Base-by-base conservation (phyloP, 352 stramenopile genomes). In the Phytophthora pluvialis region DNA sequence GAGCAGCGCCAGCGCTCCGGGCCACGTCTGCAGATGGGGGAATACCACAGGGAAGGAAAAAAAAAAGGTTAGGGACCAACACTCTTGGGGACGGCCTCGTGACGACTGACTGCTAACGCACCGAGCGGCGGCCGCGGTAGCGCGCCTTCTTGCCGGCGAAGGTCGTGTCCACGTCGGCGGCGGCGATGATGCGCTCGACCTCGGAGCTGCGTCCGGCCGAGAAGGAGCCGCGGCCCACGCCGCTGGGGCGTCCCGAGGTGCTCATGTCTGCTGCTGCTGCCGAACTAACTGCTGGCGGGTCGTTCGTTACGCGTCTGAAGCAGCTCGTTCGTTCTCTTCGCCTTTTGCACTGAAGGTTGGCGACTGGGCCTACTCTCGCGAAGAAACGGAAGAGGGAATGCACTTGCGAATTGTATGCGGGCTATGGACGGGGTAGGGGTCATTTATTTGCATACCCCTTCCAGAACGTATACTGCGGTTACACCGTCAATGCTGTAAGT, bases 141-240 rank as follows among this genome's bases (percentile, higher is more conserved):
- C 79, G 75, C 44, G 71, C 75, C 51, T 91, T 91, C 73, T 91
- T 91, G 69, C 84, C 84, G 10, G 82, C 82, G 62, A 91, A 93
- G 3, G 82, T 91, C 43, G 84, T 90, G 72, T 90, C 84, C 15
- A 93, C 82, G 40, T 93, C 84, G 43, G 84, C 84, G 28, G 84
- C 70, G 6, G 84, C 84, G 68, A 93, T 89, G 68, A 93, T 93
- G 44, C 84, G 84, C 76, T 93, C 84, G 44, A 93, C 82, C 49
- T 93, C 84, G 21, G 84, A 93, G 77, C 67, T 89, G 54, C 84
- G 79, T 6, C 66, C 69, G 38, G 58, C 73, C 12, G 79, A 85
- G 56, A 83, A 80, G 26, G 77, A 82, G 52, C 79, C 60, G 50
- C 76, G 64, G 11, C 70, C 59, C 15, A 75, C 52, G 61, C 66